Conservation (phyloP, 164 flowering plant genomes). For the Vitis labrusca region DNA sequence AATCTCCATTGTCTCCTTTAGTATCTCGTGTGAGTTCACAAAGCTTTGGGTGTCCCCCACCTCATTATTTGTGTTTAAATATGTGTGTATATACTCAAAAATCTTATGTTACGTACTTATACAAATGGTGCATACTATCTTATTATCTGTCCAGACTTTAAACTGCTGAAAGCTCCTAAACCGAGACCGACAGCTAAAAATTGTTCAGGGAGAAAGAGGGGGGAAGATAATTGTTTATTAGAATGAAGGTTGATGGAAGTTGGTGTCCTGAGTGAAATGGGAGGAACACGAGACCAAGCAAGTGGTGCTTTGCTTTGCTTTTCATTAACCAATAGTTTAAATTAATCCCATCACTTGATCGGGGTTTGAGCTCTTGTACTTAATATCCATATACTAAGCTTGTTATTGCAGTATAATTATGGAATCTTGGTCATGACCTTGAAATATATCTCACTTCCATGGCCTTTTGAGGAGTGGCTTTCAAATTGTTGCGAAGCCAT, state of each 20-base stretch:
- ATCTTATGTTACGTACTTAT: too few relatives aligned
- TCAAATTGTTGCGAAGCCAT: too few relatives aligned
- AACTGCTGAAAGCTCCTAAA: background rate
- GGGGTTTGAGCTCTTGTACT: slow-evolving; percentile 18
- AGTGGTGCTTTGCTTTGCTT: slow-evolving; percentile 27
- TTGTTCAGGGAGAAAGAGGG: background rate
- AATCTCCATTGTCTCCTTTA: slow-evolving; percentile 12
- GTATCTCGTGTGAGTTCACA: slow-evolving; percentile 12
- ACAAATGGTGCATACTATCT: too few relatives aligned
- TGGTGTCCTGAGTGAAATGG: slow-evolving; percentile 22
- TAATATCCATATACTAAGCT: background rate
- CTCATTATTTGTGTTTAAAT: background rate
- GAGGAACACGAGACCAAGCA: slow-evolving; percentile 39
- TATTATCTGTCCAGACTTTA: background rate
- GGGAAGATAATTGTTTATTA: background rate
- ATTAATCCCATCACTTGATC: slow-evolving; percentile 9
- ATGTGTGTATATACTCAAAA: too few relatives aligned
- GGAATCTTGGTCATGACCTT: slow-evolving; percentile 18
- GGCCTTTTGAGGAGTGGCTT: background rate
- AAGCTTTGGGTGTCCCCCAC: slow-evolving; percentile 17
- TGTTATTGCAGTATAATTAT: background rate
- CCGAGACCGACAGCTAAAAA: slow-evolving; percentile 14
- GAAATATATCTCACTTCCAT: slow-evolving; percentile 6
- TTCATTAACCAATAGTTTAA: background rate
- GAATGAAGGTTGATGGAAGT: slow-evolving; percentile 12